Evolutionary conservation across 2,329 filamentous ascomycete genomes (phyloP).

Genomic region (Aspergillus sp.): DNA sequence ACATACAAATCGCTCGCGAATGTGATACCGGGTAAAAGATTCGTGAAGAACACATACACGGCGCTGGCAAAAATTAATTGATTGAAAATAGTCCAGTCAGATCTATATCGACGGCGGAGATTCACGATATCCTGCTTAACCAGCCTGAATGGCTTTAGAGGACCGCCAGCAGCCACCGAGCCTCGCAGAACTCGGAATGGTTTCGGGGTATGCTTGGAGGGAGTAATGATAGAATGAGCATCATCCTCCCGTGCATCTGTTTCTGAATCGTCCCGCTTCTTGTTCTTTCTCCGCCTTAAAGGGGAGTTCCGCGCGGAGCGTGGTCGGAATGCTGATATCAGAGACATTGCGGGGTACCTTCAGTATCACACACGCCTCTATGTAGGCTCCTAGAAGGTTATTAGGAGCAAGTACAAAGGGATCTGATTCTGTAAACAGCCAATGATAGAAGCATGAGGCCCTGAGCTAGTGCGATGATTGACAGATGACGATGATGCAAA

Average conservation of each 20-base stretch:
- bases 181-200: slow-evolving; percentile 23
- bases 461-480: not conserved
- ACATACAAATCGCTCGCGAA: slow-evolving; percentile 60
- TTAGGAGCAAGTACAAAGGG: no score
- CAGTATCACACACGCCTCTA: not conserved
- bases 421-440: not conserved
- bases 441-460: not conserved
- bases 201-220: slow-evolving; percentile 32
- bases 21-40: slow-evolving; percentile 59
- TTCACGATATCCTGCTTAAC: slow-evolving; percentile 45
- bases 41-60: slow-evolving; percentile 62
- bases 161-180: slow-evolving; percentile 33
- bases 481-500: not conserved
- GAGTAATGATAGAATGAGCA: slow-evolving; percentile 31
- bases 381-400: no score
- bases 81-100: slow-evolving; percentile 56
- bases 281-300: slow-evolving; percentile 13
- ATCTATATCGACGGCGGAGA: slow-evolving; percentile 43
- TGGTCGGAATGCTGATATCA: slow-evolving; percentile 30
- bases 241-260: slow-evolving; percentile 16
- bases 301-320: slow-evolving; percentile 21
- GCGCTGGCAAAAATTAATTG: slow-evolving; percentile 58
- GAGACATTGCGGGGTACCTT: slow-evolving; percentile 14
- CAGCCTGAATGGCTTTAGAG: slow-evolving; percentile 48
- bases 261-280: slow-evolving; percentile 8